Percentiles rank a stretch among this genome's conserved stretches.
Evolutionary conservation across 768 basidiomycete species (phyloP).

Genomic region (Lactifluus rugatus): DNA sequence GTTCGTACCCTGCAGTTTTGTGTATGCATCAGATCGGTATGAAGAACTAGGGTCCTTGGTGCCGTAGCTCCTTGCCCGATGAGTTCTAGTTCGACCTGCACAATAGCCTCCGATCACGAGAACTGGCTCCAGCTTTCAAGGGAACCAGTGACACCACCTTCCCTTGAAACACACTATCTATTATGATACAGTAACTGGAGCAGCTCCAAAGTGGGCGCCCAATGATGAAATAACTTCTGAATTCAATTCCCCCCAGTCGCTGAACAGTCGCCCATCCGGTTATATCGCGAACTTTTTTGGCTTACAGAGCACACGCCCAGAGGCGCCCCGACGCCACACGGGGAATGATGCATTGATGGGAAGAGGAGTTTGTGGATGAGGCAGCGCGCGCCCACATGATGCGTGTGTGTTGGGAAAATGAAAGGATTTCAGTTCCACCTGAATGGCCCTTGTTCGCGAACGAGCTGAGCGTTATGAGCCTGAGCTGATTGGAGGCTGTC

Average conservation of each 20-base stretch:
- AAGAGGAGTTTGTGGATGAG: background rate
- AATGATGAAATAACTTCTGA: too few relatives aligned
- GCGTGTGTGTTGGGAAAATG: background rate
- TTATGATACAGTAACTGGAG: too few relatives aligned
- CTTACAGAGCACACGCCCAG: background rate
- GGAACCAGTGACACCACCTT: too few relatives aligned
- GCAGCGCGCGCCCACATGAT: background rate
- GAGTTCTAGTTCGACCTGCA: background rate
- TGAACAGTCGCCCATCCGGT: too few relatives aligned
- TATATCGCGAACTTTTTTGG: too few relatives aligned
- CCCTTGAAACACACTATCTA: too few relatives aligned
- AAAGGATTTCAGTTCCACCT: background rate
- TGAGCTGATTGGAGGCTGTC: conserved; percentile 6
- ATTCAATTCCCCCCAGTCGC: too few relatives aligned
- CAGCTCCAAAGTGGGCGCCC: too few relatives aligned
- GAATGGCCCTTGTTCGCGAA: background rate
- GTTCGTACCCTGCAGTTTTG: too few relatives aligned
- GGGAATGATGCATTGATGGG: too few relatives aligned
- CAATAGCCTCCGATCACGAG: background rate
- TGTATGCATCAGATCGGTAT: background rate
- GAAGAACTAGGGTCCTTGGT: background rate
- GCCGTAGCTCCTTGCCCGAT: background rate
- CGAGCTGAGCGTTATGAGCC: background rate
- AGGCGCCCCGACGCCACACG: background rate
- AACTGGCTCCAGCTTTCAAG: background rate